phyloP scores from a whole-genome alignment of 1,139 yeast species.

The Eremothecium gossypii region DNA sequence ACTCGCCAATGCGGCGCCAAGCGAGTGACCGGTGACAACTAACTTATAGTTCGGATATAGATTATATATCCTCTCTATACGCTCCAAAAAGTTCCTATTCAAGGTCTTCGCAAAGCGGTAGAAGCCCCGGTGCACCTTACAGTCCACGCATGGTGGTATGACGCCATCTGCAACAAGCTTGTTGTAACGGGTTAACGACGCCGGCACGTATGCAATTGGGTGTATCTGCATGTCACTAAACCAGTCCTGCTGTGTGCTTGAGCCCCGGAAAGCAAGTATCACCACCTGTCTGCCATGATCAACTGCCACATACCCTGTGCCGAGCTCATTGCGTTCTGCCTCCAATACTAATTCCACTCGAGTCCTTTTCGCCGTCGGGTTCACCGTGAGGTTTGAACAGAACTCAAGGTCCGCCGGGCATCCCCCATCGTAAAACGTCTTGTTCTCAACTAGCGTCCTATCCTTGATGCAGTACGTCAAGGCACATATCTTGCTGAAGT shows the following conservation, averaged over 20 bases:
- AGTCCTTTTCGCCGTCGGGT: slow-evolving; percentile 31
- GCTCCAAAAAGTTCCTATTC: slow-evolving; percentile 32
- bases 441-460: slow-evolving; percentile 13
- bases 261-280: slow-evolving; percentile 45
- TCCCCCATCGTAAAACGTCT: slow-evolving; percentile 22
- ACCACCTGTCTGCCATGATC: slow-evolving; percentile 34
- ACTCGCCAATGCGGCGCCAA: slow-evolving; percentile 62
- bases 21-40: slow-evolving; percentile 57
- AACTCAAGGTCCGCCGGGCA: slow-evolving; percentile 25
- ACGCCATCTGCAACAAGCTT: slow-evolving; percentile 19
- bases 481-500: slow-evolving; percentile 27
- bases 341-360: slow-evolving; percentile 29
- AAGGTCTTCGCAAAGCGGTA: slow-evolving; percentile 36
- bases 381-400: slow-evolving; percentile 19
- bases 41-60: slow-evolving; percentile 41
- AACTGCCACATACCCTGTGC: slow-evolving; percentile 37
- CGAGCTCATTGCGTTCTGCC: slow-evolving; percentile 39
- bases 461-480: slow-evolving; percentile 24
- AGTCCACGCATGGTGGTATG: slow-evolving; percentile 35
- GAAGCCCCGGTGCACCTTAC: slow-evolving; percentile 56
- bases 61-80: slow-evolving; percentile 30
- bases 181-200: slow-evolving; percentile 17
- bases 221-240: slow-evolving; percentile 40
- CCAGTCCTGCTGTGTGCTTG: slow-evolving; percentile 50
- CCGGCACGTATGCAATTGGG: slow-evolving; percentile 36